A percentile compares a stretch with the other conserved stretches of the same genome.
Evolutionary conservation across 495 filamentous ascomycete species (phyloP).

Genomic region (Neurospora sp.): DNA sequence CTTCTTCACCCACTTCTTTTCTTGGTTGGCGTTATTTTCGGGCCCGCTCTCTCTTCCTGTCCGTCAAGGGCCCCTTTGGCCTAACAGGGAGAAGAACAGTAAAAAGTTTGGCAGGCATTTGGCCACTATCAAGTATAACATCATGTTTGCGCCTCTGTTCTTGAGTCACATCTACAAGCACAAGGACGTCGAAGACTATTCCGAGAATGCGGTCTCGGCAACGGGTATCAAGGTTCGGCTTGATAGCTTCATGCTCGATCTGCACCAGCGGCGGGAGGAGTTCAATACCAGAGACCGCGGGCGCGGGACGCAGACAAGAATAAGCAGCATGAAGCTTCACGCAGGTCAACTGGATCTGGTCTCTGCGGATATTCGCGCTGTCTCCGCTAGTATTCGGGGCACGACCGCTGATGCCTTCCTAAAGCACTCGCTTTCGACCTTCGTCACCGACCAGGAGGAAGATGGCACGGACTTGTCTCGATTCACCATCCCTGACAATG

Average conservation of each 20-base stretch:
- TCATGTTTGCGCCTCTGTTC: constrained; percentile 85
- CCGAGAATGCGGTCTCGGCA: constrained; percentile 70
- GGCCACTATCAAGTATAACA: constrained; percentile 93
- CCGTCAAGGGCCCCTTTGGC: constrained; percentile 83
- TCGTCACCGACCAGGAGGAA: constrained; percentile 38
- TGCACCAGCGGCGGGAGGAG: constrained; percentile 90
- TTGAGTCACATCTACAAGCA: constrained; percentile 97
- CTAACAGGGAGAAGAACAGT: constrained; percentile 84
- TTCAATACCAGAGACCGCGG: constrained; percentile 70
- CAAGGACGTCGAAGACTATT: constrained; percentile 83
- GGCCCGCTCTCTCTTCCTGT: constrained; percentile 92
- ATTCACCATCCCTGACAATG: constrained; percentile 90
- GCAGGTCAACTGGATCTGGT: constrained; percentile 85
- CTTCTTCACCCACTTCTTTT: constrained; percentile 97
- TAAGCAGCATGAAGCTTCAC: constrained; percentile 92
- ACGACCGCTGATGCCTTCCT: constrained; percentile 65
- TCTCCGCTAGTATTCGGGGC: constrained; percentile 80
- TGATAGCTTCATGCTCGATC: constrained; percentile 90
- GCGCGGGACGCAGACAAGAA: constrained; percentile 58
- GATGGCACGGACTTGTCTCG: constrained; percentile 61
- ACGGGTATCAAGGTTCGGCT: constrained; percentile 90
- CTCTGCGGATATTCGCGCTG: constrained; percentile 83
- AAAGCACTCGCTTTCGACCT: constrained; percentile 42
- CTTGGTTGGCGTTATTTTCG: constrained; percentile 95
- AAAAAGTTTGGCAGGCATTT: constrained; percentile 97